phyloP scores from a whole-genome alignment of 345 rosid genomes.

The Eucalyptus marginata region DNA sequence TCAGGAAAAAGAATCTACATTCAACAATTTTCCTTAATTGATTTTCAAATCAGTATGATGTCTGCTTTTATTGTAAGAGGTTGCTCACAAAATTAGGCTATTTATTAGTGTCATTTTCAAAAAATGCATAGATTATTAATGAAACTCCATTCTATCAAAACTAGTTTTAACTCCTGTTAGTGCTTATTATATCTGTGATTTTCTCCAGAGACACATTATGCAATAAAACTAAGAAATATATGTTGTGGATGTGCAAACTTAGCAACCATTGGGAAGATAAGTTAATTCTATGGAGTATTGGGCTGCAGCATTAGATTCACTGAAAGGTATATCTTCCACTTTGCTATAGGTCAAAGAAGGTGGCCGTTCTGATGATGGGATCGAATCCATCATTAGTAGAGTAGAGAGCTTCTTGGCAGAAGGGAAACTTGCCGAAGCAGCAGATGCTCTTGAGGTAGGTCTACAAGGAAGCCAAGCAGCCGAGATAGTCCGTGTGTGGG shows the following conservation, averaged over 20 bases:
- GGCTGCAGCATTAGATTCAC: background rate
- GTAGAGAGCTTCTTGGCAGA: conserved; percentile 69
- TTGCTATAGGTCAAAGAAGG: conserved; percentile 49
- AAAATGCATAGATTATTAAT: background rate
- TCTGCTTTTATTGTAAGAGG: background rate
- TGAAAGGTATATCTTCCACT: background rate
- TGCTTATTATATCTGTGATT: background rate
- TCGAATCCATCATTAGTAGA: conserved; percentile 55
- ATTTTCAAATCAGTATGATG: background rate
- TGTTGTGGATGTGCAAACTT: background rate
- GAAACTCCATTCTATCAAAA: background rate
- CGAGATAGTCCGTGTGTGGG: conserved; percentile 63
- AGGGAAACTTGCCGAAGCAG: conserved; percentile 89
- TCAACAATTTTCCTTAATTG: background rate
- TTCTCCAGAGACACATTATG: background rate
- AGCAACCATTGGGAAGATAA: background rate
- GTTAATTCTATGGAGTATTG: background rate
- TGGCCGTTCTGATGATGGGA: conserved; percentile 54
- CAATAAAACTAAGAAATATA: background rate
- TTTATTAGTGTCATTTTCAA: background rate
- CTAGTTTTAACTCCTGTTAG: background rate
- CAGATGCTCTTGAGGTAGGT: conserved; percentile 74
- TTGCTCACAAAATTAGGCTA: background rate
- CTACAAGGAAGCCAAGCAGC: conserved; percentile 86
- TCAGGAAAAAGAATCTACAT: conserved; percentile 4